Percentiles rank a stretch among this genome's conserved stretches.
These are phyloP conservation scores for Mucor circinelloides DNA, from an alignment of 371 early-diverging fungal genomes.

Conservation along the genomic window DNA sequence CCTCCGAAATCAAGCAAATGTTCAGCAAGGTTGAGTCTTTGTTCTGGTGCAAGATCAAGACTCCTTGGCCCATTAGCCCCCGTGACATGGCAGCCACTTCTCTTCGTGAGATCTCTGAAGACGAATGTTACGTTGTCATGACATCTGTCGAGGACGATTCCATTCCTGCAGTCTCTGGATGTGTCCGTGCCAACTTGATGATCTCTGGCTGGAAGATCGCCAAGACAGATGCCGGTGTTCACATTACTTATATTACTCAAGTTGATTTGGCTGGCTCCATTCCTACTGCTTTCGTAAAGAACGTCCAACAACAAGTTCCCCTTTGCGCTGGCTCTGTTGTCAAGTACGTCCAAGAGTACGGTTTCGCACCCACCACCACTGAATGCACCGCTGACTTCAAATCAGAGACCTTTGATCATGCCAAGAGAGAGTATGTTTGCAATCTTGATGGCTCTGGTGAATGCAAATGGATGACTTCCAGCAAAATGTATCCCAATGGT, in stretches of 20 bases:
- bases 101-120: conserved; percentile 20
- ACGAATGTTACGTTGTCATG: conserved; percentile 30
- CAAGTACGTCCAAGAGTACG: conserved; percentile 34
- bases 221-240: conserved; percentile 35
- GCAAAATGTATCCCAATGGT: conserved; percentile 46
- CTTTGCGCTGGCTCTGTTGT: conserved; percentile 45
- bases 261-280: conserved; percentile 49
- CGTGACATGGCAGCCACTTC: conserved; percentile 29
- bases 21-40: conserved; percentile 32
- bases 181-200: conserved; percentile 42
- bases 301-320: conserved; percentile 40
- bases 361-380: conserved; percentile 32
- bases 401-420: conserved; percentile 39
- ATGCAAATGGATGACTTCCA: conserved; percentile 19
- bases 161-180: conserved; percentile 30
- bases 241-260: conserved; percentile 47
- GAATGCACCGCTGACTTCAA: conserved; percentile 18
- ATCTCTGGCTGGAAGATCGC: conserved; percentile 49
- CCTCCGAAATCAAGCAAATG: conserved; percentile 39
- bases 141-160: conserved; percentile 38
- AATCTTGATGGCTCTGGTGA: conserved; percentile 28
- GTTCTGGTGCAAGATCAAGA: conserved; percentile 47
- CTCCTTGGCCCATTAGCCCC: conserved; percentile 51
- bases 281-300: conserved; percentile 42
- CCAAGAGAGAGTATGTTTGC: conserved; percentile 18